Base-by-base conservation (phyloP, 805 yeast genomes). In the Kuraishia ogatae region DNA sequence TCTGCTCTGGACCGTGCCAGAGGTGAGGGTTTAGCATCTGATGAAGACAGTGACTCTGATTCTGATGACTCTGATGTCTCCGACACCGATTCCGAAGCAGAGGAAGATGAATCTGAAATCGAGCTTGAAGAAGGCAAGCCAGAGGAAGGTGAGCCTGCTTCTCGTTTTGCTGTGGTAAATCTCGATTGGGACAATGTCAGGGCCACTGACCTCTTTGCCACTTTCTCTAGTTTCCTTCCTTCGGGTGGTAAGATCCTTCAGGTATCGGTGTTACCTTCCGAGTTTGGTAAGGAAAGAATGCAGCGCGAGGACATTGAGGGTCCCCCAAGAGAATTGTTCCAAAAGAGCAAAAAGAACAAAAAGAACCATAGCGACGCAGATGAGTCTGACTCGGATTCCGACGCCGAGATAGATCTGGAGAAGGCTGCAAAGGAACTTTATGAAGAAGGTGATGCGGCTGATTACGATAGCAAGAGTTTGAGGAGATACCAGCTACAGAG, bases 141-240 rank as follows among this genome's bases (percentile, higher is more conserved):
- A n/a, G 91, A 88, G 52, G 85, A 83, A 53, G 96, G 97, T 50
- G 97, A 93, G 1, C 96, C 97, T 29, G 77, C 96, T 1, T 74
- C 73, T 39, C 75, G 88, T 5, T 76, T 94, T 64, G 99, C 99
- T 0, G 97, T 86, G 1, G 98, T 94, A 29, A 94, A 94, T 65
- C 75, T 94, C 80, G 99, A 94, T 66, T 94, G 99, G 99, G 99
- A 94, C 63, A 88, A 94, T 64, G 78, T 94, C n/a, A 80, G 82
- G 50, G 87, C 98, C 0, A 81, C 82, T 2, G 98, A 94, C 66
- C 73, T 93, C 59, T 81, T 89, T 86, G 96, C 96, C 3, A 86
- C 98, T 0, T 90, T 93, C 63, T 73, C 84, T 7, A 83, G 96
- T 55, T 94, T 93, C 71, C 84, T 88, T 22, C 97, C 97, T 20